These are phyloP conservation scores for Ophiocordyceps polyrhachis-furcata DNA, from an alignment of 2,329 filamentous ascomycete genomes.

Conservation along the genomic window DNA sequence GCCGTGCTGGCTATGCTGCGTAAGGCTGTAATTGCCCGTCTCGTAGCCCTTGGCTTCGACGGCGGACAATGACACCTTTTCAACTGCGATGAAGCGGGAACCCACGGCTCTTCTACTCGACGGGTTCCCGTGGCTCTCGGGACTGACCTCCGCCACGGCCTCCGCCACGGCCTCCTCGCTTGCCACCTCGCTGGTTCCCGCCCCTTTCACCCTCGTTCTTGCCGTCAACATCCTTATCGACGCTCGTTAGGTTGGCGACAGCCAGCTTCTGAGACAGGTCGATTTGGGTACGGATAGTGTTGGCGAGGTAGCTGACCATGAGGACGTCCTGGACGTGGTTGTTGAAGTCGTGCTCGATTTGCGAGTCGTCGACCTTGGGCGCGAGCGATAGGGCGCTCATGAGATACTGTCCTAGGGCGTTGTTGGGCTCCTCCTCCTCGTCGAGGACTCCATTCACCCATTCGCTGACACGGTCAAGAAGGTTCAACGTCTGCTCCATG, in stretches of 20 bases:
- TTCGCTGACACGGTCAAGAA: slow-evolving; percentile 78
- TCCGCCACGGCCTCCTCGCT: slow-evolving; percentile 32
- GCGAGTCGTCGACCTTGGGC: slow-evolving; percentile 77
- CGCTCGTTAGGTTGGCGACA: slow-evolving; percentile 44
- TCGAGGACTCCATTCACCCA: slow-evolving; percentile 91
- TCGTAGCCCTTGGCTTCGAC: slow-evolving; percentile 1
- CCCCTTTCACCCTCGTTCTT: slow-evolving; percentile 25
- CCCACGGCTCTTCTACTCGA: slow-evolving; percentile 12
- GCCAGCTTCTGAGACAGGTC: slow-evolving; percentile 91
- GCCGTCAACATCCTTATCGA: slow-evolving; percentile 30
- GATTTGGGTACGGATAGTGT: slow-evolving; percentile 97
- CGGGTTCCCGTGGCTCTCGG: slow-evolving; percentile 22
- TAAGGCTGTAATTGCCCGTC: slow-evolving; percentile 12
- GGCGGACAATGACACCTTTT: neutral
- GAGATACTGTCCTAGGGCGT: slow-evolving; percentile 82
- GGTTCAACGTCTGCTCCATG: slow-evolving; percentile 69
- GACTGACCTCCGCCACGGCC: slow-evolving; percentile 32
- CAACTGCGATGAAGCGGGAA: neutral
- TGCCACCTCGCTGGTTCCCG: slow-evolving; percentile 27
- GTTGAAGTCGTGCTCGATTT: slow-evolving; percentile 98
- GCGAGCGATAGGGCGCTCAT: slow-evolving; percentile 85
- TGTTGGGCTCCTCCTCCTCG: slow-evolving; percentile 78
- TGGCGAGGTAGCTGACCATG: slow-evolving; percentile 93
- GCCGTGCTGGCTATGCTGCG: slow-evolving; percentile 15
- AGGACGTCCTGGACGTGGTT: slow-evolving; percentile 99